These are phyloP conservation scores for Rugonectria rugulosa DNA, from an alignment of 2,329 filamentous ascomycete genomes.

Conservation along the genomic window DNA sequence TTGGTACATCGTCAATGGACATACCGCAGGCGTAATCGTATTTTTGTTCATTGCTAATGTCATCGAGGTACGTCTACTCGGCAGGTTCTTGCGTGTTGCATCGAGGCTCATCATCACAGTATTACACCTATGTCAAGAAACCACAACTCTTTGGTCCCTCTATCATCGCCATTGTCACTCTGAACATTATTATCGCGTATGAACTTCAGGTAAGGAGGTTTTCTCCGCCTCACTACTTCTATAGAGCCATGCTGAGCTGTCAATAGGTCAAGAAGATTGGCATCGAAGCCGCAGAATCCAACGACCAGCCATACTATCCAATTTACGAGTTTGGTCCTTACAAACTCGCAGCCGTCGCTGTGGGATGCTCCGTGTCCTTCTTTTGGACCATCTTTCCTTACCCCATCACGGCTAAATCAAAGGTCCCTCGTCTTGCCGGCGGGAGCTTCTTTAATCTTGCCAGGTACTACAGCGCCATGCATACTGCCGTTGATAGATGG, in stretches of 20 bases:
- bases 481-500: conserved; percentile 12
- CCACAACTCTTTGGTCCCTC: conserved; percentile 19
- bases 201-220: conserved; percentile 21
- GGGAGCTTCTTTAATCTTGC: conserved; percentile 19
- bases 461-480: conserved; percentile 19
- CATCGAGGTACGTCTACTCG: conserved; percentile 10
- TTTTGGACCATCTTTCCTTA: conserved; percentile 26
- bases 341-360: conserved; percentile 19
- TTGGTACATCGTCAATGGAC: conserved; percentile 19
- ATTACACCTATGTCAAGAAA: conserved; percentile 23
- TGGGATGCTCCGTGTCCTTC: conserved; percentile 20
- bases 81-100: not conserved
- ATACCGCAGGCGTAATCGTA: conserved; percentile 19
- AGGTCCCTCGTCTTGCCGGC: conserved; percentile 17
- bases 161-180: conserved; percentile 20
- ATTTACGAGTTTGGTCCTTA: conserved; percentile 22
- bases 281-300: conserved; percentile 6
- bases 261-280: conserved; percentile 20
- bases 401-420: conserved; percentile 23
- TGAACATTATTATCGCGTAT: conserved; percentile 23
- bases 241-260: too few relatives aligned
- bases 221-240: not conserved
- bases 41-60: conserved; percentile 18
- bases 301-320: conserved; percentile 20
- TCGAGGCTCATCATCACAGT: conserved; percentile 1